A percentile compares a stretch with the other conserved stretches of the same genome.
Evolutionary conservation across 495 filamentous ascomycete genomes (phyloP).

Genomic region (Extremus antarcticus): DNA sequence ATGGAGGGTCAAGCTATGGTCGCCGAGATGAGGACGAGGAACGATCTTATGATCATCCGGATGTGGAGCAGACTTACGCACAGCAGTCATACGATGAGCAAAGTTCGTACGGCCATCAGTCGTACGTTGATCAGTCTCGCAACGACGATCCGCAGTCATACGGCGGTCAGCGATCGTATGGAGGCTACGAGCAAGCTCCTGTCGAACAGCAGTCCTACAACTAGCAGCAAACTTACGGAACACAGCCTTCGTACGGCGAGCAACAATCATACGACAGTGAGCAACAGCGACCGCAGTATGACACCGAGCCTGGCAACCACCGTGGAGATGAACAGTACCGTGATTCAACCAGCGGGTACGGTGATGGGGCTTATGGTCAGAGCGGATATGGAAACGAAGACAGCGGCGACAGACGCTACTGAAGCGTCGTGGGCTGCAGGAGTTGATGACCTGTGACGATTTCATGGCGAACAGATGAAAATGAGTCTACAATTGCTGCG

Average conservation of each 20-base stretch:
- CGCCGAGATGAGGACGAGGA: background rate
- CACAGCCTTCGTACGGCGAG: background rate
- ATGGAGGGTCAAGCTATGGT: background rate
- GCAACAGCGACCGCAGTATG: background rate
- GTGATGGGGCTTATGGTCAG: background rate
- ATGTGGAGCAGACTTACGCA: background rate
- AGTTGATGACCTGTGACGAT: background rate
- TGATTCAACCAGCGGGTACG: background rate
- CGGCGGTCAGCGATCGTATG: background rate
- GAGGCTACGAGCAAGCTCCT: no score
- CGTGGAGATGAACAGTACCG: background rate
- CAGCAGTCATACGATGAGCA: slow-evolving; percentile 1
- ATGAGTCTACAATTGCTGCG: no score
- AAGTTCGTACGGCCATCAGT: background rate
- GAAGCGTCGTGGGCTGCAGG: background rate
- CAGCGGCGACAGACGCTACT: background rate
- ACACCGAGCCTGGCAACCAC: background rate
- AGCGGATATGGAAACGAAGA: slow-evolving; percentile 1
- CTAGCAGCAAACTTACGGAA: background rate
- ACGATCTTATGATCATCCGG: background rate
- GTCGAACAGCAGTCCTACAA: background rate
- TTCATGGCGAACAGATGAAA: no score
- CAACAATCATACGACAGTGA: background rate
- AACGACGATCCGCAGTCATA: background rate
- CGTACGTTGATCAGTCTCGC: background rate